Evolutionary conservation across 371 early-diverging fungal species (phyloP), one percentile per base, ranked within the genome.

Genomic region (Mucor piriformis): DNA sequence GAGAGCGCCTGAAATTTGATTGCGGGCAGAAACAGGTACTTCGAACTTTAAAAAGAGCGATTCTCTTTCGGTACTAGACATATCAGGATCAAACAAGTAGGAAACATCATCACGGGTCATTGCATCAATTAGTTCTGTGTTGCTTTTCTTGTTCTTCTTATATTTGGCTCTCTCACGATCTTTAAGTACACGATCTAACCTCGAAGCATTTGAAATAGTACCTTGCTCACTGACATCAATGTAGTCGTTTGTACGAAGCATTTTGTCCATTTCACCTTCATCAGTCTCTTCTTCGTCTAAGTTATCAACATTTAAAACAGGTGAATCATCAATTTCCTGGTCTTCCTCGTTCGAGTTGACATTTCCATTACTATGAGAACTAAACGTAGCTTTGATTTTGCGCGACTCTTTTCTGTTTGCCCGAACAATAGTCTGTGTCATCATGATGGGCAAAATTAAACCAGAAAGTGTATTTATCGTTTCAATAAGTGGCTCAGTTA

Each of bases 401-500:
- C 44, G 3, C 15, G 38, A 11, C 21, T 32, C 38, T 11, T 48
- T 11, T 24, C 33, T 57, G 13, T 51, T 20, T 23, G 60, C 59
- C 43, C 32, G 37, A 3, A 60, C 32, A 6, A 75, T 27, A 6
- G 70, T 57, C 47, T 74, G 74, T 42, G 67, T 66, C 54, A 78
- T 70, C n/a, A 74, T 67, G 25, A 74, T 56, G 0, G 74, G 72
- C 18, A 74, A 35, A 23, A 70, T 50, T 2, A 47, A 40, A 11
- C 40, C 15, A 8, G 67, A 62, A 3, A 73, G 61, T 3, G 54
- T 58, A 42, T 63, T 67, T 23, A 67, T 60, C 2, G 57, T 70
- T 34, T 70, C 67, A 25, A 79, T 69, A 2, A 79, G 59, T 8
- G 74, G 73, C 23, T 79, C 74, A 12, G 74, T 69, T 8, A 74